Conservation (phyloP, 148 eudicot genomes). For the Persicaria maculosa region DNA sequence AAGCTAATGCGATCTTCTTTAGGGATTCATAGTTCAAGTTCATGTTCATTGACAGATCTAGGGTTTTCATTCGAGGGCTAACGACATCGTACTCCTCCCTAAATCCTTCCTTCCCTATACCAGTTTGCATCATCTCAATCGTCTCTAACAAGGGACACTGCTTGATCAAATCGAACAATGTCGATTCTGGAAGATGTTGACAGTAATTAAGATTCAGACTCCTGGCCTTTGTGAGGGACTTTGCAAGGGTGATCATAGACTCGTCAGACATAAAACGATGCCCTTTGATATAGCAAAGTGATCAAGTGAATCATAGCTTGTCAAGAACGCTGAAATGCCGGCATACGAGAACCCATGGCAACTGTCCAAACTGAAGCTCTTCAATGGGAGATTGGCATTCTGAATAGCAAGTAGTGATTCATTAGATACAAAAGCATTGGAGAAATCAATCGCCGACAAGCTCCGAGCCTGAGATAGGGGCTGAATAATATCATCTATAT, state of each 20-base stretch:
- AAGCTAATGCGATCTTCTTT: conserved; percentile 28
- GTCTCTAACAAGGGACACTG: too few relatives aligned
- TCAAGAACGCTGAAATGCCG: too few relatives aligned
- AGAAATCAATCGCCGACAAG: conserved; percentile 29
- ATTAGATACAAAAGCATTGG: conserved; percentile 32
- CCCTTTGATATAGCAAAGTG: conserved; percentile 27
- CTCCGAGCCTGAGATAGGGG: neutral
- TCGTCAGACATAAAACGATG: conserved; percentile 29
- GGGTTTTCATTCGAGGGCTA: neutral
- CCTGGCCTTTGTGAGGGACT: conserved; percentile 26
- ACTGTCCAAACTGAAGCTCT: too few relatives aligned
- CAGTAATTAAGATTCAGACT: conserved; percentile 36
- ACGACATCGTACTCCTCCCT: too few relatives aligned
- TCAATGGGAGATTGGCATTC: too few relatives aligned
- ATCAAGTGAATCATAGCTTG: conserved; percentile 1
- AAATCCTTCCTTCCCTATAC: too few relatives aligned
- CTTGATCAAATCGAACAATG: conserved; percentile 13
- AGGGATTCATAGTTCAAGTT: conserved; percentile 39
- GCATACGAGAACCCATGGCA: too few relatives aligned
- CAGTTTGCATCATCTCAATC: too few relatives aligned
- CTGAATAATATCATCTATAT: conserved; percentile 1
- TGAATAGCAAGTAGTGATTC: conserved; percentile 32
- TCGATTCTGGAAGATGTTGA: conserved; percentile 22
- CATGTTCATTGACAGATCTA: conserved; percentile 22
- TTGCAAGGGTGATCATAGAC: conserved; percentile 27